These are phyloP conservation scores for Adenanthera pavonina DNA, from an alignment of 306 rosid genomes.

Conservation along the genomic window DNA sequence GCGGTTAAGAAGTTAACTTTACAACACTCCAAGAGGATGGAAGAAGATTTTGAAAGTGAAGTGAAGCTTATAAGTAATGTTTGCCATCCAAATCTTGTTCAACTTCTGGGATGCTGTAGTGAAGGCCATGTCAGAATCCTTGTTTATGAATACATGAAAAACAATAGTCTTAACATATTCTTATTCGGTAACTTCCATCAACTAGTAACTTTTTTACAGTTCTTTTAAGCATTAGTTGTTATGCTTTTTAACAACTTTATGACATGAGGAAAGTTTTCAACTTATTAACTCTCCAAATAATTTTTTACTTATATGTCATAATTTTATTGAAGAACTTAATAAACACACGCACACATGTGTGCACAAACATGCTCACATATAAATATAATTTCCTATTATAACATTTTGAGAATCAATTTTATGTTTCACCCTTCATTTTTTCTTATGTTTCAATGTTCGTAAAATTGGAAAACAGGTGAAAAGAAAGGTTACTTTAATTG, in stretches of 20 bases:
- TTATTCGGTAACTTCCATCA: background rate
- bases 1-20: background rate
- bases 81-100: constrained; percentile 4
- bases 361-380: too few species aligned
- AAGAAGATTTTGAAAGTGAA: background rate
- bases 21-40: background rate
- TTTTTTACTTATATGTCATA: too few species aligned
- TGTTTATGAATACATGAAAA: constrained; percentile 1
- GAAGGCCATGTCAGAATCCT: background rate
- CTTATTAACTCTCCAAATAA: background rate
- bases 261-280: background rate
- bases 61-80: background rate
- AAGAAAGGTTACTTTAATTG: background rate
- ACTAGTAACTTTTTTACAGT: background rate
- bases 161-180: background rate
- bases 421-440: background rate
- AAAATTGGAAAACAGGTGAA: background rate
- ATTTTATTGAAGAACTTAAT: too few species aligned
- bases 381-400: background rate
- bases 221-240: background rate
- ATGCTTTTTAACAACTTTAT: background rate
- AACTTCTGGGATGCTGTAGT: background rate
- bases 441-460: background rate
- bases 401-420: background rate
- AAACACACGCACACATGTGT: too few species aligned